Percentiles rank a stretch among this genome's conserved stretches.
Evolutionary conservation across 306 rosid genomes (phyloP).

Genomic region (Phaseolus lunatus): DNA sequence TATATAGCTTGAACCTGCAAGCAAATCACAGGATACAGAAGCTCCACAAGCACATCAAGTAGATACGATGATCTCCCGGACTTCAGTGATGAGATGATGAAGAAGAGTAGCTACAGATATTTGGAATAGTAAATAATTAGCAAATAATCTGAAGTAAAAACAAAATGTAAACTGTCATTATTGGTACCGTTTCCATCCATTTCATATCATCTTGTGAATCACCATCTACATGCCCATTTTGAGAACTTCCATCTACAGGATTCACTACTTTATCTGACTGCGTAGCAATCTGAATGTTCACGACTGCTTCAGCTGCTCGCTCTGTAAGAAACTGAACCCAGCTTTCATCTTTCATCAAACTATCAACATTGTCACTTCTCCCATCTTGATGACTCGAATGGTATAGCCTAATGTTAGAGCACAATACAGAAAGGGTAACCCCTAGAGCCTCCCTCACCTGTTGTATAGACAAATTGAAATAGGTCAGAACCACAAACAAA

Average conservation of each 20-base stretch:
- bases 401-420: slow-evolving; percentile 88
- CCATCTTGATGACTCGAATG: slow-evolving; percentile 61
- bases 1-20: slow-evolving; percentile 73
- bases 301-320: slow-evolving; percentile 71
- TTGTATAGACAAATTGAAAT: slow-evolving; percentile 43
- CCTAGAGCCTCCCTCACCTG: slow-evolving; percentile 98
- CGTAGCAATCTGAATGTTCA: slow-evolving; percentile 75
- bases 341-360: slow-evolving; percentile 65
- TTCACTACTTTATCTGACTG: slow-evolving; percentile 70
- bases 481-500: slow-evolving; percentile 44
- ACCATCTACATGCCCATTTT: slow-evolving; percentile 72
- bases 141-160: slow-evolving; percentile 35
- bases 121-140: slow-evolving; percentile 44
- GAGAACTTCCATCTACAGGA: slow-evolving; percentile 54
- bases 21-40: slow-evolving; percentile 93
- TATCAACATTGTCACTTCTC: slow-evolving; percentile 48
- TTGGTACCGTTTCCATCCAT: slow-evolving; percentile 98
- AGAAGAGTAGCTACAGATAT: slow-evolving; percentile 80
- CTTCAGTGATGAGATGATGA: slow-evolving; percentile 89
- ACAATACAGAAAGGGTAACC: slow-evolving; percentile 82
- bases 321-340: slow-evolving; percentile 73
- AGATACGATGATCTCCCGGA: slow-evolving; percentile 90
- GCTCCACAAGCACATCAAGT: slow-evolving; percentile 83
- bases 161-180: slow-evolving; percentile 36
- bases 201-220: slow-evolving; percentile 87